Percentiles rank a stretch among this genome's conserved stretches.
Conservation (phyloP, 176 grass and related monocot species). For the Dendrocalamus sinicus region DNA sequence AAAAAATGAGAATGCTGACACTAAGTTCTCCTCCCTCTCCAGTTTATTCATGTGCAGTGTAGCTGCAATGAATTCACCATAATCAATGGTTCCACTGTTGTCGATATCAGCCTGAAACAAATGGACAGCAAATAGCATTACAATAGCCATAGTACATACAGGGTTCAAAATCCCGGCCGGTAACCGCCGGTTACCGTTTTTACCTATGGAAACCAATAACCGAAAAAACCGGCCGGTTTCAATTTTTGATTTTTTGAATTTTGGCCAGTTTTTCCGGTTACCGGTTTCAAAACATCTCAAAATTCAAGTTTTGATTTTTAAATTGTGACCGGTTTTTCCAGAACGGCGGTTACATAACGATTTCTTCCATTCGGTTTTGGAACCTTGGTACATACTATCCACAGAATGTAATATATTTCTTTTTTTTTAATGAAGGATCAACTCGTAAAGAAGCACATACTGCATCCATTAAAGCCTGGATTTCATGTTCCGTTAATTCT, state of each 20-base stretch:
- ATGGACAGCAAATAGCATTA: constrained; percentile 24
- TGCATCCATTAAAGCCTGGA: constrained; percentile 88
- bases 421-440: constrained; percentile 24
- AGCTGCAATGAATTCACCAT: constrained; percentile 93
- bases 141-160: constrained; percentile 4
- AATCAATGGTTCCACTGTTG: constrained; percentile 84
- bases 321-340: too few species aligned
- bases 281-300: too few species aligned
- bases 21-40: constrained; percentile 90
- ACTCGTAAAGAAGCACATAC: constrained; percentile 52
- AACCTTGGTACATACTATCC: background rate
- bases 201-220: too few species aligned
- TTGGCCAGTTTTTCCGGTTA: too few species aligned
- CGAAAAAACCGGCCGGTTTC: too few species aligned
- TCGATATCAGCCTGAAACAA: constrained; percentile 81
- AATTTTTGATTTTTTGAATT: too few species aligned
- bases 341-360: too few species aligned
- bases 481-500: constrained; percentile 92
- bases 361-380: too few species aligned
- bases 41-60: constrained; percentile 96
- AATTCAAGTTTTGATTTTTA: too few species aligned
- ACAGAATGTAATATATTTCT: background rate
- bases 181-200: too few species aligned
- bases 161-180: too few species aligned
- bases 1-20: constrained; percentile 89